phyloP scores from a whole-genome alignment of 1,139 yeast species.

The Nakaseomyces glabratus region DNA sequence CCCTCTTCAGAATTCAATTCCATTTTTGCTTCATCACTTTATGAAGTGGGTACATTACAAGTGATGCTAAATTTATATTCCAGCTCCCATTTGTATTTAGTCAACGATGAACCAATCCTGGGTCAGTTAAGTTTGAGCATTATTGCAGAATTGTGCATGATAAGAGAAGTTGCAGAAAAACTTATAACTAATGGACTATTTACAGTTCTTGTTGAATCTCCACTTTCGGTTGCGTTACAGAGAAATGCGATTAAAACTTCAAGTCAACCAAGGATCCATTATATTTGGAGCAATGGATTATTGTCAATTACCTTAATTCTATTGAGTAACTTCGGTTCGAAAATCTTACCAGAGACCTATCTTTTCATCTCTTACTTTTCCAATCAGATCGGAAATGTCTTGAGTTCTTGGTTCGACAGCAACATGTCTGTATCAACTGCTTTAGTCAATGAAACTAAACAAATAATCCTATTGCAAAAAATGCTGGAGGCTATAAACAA shows the following conservation, averaged over 20 bases:
- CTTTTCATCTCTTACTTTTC: slow-evolving; percentile 56
- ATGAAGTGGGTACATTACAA: slow-evolving; percentile 52
- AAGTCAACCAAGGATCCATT: slow-evolving; percentile 47
- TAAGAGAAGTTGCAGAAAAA: slow-evolving; percentile 56
- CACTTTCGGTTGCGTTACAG: slow-evolving; percentile 58
- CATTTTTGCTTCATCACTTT: slow-evolving; percentile 47
- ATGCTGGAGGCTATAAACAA: slow-evolving; percentile 44
- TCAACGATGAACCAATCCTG: slow-evolving; percentile 55
- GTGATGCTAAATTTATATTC: slow-evolving; percentile 60
- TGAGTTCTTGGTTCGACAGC: slow-evolving; percentile 63
- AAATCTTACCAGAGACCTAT: slow-evolving; percentile 56
- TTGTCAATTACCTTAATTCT: slow-evolving; percentile 58
- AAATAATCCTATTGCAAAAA: slow-evolving; percentile 58
- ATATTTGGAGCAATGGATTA: slow-evolving; percentile 75
- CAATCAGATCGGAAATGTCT: slow-evolving; percentile 55
- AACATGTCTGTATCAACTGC: slow-evolving; percentile 55
- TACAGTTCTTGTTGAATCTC: slow-evolving; percentile 63
- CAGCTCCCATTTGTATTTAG: slow-evolving; percentile 52
- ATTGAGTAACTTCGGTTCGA: slow-evolving; percentile 53
- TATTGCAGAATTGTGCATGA: slow-evolving; percentile 57
- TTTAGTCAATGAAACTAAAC: slow-evolving; percentile 68
- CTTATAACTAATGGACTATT: slow-evolving; percentile 59
- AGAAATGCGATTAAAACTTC: slow-evolving; percentile 53
- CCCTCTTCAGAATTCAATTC: slow-evolving; percentile 43
- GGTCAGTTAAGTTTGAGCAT: slow-evolving; percentile 68